Conservation (phyloP, 257 asterid genomes). For the Nicotiana attenuata region DNA sequence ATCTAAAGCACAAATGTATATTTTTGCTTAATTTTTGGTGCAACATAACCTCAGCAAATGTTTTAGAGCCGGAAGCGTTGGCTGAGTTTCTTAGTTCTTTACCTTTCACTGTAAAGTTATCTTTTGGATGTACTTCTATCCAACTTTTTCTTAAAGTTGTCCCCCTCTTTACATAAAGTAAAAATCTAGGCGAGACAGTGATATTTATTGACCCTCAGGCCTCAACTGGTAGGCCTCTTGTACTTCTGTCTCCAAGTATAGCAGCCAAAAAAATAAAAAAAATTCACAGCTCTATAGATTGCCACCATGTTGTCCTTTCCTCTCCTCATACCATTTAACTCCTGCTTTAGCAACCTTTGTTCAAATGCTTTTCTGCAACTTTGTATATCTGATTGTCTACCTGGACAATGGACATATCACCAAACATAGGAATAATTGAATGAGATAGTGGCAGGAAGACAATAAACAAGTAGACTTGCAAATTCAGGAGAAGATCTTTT, state of each 20-base stretch:
- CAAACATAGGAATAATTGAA: not conserved
- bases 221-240: not conserved
- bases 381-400: not conserved
- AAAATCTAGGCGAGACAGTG: not conserved
- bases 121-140: no score
- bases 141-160: no score
- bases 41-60: no score
- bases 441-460: no score
- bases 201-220: slow-evolving; percentile 1
- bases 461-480: no score
- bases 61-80: no score
- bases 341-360: not conserved
- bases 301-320: not conserved
- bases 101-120: no score
- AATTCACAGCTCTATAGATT: not conserved
- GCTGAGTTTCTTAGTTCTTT: no score
- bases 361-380: not conserved
- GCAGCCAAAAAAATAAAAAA: not conserved
- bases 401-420: not conserved
- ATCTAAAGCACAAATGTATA: no score
- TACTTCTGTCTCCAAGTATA: not conserved
- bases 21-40: no score
- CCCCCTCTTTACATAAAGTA: no score
- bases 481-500: no score
- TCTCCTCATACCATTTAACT: not conserved